phyloP scores from a whole-genome alignment of 2,329 filamentous ascomycete genomes.

The Aspergillus sp. region DNA sequence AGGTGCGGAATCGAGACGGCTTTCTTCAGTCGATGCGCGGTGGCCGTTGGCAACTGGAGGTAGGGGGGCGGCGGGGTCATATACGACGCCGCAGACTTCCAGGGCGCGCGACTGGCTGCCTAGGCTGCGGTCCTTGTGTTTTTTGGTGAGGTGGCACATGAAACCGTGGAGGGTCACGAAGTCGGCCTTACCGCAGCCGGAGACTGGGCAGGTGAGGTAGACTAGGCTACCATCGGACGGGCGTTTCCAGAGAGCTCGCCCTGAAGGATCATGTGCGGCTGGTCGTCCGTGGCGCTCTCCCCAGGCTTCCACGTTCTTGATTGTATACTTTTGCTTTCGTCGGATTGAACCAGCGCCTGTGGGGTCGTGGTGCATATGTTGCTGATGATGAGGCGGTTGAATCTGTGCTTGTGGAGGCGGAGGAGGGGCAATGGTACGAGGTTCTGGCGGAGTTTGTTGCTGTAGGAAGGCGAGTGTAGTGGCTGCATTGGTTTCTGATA shows the following conservation, averaged over 20 bases:
- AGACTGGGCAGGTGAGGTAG: conserved; percentile 40
- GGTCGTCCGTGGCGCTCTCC: conserved; percentile 42
- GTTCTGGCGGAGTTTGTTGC: conserved; percentile 41
- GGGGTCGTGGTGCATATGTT: conserved; percentile 29
- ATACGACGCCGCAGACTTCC: conserved; percentile 41
- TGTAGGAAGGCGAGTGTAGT: conserved; percentile 44
- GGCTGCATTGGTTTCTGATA: conserved; percentile 43
- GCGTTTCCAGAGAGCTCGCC: conserved; percentile 41
- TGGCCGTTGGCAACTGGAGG: conserved; percentile 31
- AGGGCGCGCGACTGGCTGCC: conserved; percentile 41
- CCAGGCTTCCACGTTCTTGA: conserved; percentile 44
- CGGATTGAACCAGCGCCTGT: conserved; percentile 30
- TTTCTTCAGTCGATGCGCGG: conserved; percentile 38
- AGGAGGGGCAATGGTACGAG: conserved; percentile 30
- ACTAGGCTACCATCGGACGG: conserved; percentile 40
- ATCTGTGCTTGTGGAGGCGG: conserved; percentile 13
- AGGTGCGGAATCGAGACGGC: conserved; percentile 29
- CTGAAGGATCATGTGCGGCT: conserved; percentile 39
- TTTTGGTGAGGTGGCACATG: conserved; percentile 44
- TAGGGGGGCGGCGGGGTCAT: conserved; percentile 37
- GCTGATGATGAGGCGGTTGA: conserved; percentile 24
- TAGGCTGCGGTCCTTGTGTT: conserved; percentile 42
- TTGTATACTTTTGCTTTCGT: conserved; percentile 43
- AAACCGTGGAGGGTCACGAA: conserved; percentile 44
- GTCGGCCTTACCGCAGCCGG: conserved; percentile 40